phyloP scores from a whole-genome alignment of 257 asterid species.

The Solanum paucissectum region DNA sequence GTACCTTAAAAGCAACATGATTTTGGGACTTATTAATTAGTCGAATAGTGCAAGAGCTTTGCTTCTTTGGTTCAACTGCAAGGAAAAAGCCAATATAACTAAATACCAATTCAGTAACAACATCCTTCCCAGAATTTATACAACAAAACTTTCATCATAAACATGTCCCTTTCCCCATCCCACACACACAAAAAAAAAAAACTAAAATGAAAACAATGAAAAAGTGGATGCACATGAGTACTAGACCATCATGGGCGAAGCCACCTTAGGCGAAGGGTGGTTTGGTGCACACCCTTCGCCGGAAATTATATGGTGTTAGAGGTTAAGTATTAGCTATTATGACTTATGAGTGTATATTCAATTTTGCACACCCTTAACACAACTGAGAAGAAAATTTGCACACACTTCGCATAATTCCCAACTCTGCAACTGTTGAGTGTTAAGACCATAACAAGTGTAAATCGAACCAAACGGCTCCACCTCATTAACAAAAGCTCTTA shows the following conservation, averaged over 20 bases:
- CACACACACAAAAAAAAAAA: not conserved
- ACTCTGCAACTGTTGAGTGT: not conserved
- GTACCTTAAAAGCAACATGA: constrained; percentile 36
- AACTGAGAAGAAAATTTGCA: not conserved
- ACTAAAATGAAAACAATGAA: not conserved
- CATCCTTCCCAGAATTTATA: not conserved
- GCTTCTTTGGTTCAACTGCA: constrained; percentile 32
- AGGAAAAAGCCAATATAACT: not conserved
- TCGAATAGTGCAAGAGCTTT: constrained; percentile 24
- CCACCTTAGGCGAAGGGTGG: not conserved
- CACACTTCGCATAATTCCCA: not conserved
- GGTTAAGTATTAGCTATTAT: not conserved
- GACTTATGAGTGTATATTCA: not conserved
- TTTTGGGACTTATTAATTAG: constrained; percentile 18
- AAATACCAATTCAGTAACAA: not conserved
- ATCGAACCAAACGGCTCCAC: not conserved
- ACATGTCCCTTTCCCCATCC: not conserved
- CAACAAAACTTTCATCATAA: not conserved
- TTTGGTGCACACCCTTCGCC: not conserved
- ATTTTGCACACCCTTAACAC: not conserved
- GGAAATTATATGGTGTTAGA: not conserved
- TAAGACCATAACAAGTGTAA: not conserved
- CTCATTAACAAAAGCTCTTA: not conserved
- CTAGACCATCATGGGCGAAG: not conserved
- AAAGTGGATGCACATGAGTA: not conserved